Conservation (phyloP, 2,329 filamentous ascomycete species). For the Xylaria sp. region DNA sequence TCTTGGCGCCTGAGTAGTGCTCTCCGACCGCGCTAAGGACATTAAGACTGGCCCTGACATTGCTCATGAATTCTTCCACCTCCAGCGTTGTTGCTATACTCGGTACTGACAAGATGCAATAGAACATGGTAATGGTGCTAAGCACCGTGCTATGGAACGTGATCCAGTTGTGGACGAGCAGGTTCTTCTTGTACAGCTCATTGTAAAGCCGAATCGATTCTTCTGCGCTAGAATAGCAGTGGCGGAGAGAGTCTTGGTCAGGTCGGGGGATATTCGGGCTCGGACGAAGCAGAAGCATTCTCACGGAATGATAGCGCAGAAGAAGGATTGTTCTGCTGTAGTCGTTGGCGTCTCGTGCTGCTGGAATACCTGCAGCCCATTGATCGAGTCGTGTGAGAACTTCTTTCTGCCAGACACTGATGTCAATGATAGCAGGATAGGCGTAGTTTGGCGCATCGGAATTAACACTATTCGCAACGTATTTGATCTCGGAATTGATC, state of each 20-base stretch:
- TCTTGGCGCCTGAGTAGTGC: slow-evolving; percentile 62
- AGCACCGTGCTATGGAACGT: slow-evolving; percentile 60
- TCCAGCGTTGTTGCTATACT: slow-evolving; percentile 53
- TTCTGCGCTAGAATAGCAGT: slow-evolving; percentile 57
- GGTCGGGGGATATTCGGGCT: slow-evolving; percentile 63
- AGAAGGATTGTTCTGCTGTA: slow-evolving; percentile 52
- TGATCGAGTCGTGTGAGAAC: slow-evolving; percentile 52
- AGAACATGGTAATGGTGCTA: slow-evolving; percentile 60
- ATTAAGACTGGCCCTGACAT: slow-evolving; percentile 56
- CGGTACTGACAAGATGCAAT: slow-evolving; percentile 60
- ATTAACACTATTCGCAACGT: slow-evolving; percentile 64
- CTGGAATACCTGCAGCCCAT: slow-evolving; percentile 26
- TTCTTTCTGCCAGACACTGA: slow-evolving; percentile 58
- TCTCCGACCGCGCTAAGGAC: slow-evolving; percentile 62
- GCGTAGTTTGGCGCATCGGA: slow-evolving; percentile 59
- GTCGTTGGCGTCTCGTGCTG: slow-evolving; percentile 40
- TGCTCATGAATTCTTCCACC: slow-evolving; percentile 53
- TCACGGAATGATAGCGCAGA: slow-evolving; percentile 59
- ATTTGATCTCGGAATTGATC: slow-evolving; percentile 68
- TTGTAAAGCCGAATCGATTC: slow-evolving; percentile 55
- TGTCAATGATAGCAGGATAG: slow-evolving; percentile 52
- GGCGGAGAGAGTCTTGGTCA: slow-evolving; percentile 51
- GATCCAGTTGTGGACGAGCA: slow-evolving; percentile 59
- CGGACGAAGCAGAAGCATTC: slow-evolving; percentile 61
- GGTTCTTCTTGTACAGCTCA: slow-evolving; percentile 55